Conservation (phyloP, 2,329 filamentous ascomycete genomes). For the Aspergillus awamori region DNA sequence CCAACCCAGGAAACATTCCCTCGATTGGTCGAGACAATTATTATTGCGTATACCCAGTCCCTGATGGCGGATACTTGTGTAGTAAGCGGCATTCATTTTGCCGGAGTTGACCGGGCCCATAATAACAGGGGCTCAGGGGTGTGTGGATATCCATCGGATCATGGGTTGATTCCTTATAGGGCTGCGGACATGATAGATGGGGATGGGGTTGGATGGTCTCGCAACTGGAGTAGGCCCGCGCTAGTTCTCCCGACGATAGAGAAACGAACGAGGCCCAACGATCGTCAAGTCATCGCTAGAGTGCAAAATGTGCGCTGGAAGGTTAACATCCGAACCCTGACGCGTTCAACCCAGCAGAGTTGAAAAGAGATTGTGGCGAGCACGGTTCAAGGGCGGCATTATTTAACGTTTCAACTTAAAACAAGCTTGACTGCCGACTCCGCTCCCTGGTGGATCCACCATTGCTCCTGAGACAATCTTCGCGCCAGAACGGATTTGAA, state of each 20-base stretch:
- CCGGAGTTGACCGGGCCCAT: too few species aligned
- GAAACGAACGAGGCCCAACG: not conserved
- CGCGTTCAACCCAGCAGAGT: not conserved
- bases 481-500: not conserved
- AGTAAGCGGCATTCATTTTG: too few species aligned
- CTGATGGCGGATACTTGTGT: too few species aligned
- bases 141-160: not conserved
- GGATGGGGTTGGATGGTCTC: too few species aligned
- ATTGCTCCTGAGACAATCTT: constrained; percentile 5
- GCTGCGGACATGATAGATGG: not conserved
- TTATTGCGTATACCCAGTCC: not conserved
- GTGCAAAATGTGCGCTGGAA: too few species aligned
- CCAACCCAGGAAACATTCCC: too few species aligned
- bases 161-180: not conserved
- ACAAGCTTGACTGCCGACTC: not conserved
- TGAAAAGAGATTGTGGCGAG: not conserved
- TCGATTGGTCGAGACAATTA: not conserved
- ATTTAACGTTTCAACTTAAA: constrained; percentile 4
- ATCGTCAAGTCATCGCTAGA: too few species aligned
- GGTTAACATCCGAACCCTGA: not conserved
- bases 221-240: not conserved
- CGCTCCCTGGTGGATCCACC: not conserved
- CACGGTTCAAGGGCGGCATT: too few species aligned
- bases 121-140: not conserved
- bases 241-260: not conserved